Base-by-base conservation (phyloP, 2,329 filamentous ascomycete genomes). In the Diplodia scrobiculata region DNA sequence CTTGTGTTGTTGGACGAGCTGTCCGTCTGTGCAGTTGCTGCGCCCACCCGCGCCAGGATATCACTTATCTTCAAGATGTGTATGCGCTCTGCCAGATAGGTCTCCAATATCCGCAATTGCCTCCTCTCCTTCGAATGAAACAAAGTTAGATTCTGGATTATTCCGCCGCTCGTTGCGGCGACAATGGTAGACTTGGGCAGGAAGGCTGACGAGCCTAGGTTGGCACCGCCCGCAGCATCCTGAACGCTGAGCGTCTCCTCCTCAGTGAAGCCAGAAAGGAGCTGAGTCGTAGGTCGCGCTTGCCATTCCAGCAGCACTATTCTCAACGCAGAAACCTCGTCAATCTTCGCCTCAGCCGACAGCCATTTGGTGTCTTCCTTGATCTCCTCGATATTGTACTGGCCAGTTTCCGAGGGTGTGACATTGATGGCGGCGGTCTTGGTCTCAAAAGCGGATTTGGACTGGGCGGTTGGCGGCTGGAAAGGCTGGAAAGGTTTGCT, bases 331-430 rank as follows among this genome's bases (percentile, higher is more conserved):
- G 89, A 86, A 51, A 95, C 82, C 76, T 97, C 88, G 76, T 95
- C 92, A 70, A 97, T 87, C 52, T 86, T 84, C 60, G 88, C 87
- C 73, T 89, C 87, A 72, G 89, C 87, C 77, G 91, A 93, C 68
- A 99, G 81, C 92, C 93, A 98, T 70, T 90, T 76, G 38, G 92
- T 86, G 80, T 98, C 93, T 54, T 87, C 86, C 79, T 96, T 97
- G 75, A 98, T 87, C 73, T 89, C 82, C 47, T 90, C 87, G 70
- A 97, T 82, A 73, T 93, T 87, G 74, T 89, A 91, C 66, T 86
- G 85, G 48, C 86, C 84, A 71, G 86, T 86, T 13, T 86, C 81
- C 5, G 86, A 86, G 19, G 90, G 87, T 1, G 91, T 87, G 58
- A 92, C 86, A 75, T 96, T 90, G 68, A 97, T 96, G 5, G 92